Evolutionary conservation across 2,329 filamentous ascomycete species (phyloP).

Genomic region (Aspergillus novofumigatus): DNA sequence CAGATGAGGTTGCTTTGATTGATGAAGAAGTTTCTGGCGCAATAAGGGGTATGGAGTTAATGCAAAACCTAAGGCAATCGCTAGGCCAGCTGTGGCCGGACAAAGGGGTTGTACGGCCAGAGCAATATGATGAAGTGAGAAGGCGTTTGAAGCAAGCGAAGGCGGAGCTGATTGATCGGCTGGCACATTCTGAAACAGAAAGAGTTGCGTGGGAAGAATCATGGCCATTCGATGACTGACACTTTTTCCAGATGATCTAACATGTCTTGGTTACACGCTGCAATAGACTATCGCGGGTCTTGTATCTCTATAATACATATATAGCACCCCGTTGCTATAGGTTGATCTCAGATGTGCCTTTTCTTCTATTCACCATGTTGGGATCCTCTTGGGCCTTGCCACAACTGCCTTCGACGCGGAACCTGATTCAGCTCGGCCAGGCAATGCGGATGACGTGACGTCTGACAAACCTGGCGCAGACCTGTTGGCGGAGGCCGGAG

Average conservation of each 20-base stretch:
- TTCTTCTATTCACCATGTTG: neutral
- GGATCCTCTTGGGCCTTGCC: neutral
- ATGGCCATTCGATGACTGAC: slow-evolving; percentile 30
- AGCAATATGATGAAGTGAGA: slow-evolving; percentile 10
- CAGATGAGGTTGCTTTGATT: slow-evolving; percentile 5
- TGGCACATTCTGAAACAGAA: slow-evolving; percentile 10
- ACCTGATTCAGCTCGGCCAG: neutral
- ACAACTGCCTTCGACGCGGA: neutral
- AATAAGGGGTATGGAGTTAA: slow-evolving; percentile 10
- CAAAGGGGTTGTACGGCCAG: neutral
- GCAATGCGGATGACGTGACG: neutral
- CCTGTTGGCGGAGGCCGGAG: neutral
- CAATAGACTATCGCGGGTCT: neutral
- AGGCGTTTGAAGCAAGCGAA: slow-evolving; percentile 9
- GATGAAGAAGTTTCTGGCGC: slow-evolving; percentile 7
- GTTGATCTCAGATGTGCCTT: neutral
- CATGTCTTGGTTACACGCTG: neutral
- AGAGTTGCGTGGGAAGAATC: slow-evolving; percentile 8
- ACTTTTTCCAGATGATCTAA: too few relatives aligned
- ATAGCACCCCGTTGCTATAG: neutral
- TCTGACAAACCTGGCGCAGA: neutral
- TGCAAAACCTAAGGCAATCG: neutral
- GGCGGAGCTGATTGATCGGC: slow-evolving; percentile 7
- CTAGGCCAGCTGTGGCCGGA: neutral
- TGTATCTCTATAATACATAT: neutral